Percentiles rank a stretch among this genome's conserved stretches.
Evolutionary conservation across 179 eudicot genomes (phyloP).

Genomic region (Drosera spatulata): DNA sequence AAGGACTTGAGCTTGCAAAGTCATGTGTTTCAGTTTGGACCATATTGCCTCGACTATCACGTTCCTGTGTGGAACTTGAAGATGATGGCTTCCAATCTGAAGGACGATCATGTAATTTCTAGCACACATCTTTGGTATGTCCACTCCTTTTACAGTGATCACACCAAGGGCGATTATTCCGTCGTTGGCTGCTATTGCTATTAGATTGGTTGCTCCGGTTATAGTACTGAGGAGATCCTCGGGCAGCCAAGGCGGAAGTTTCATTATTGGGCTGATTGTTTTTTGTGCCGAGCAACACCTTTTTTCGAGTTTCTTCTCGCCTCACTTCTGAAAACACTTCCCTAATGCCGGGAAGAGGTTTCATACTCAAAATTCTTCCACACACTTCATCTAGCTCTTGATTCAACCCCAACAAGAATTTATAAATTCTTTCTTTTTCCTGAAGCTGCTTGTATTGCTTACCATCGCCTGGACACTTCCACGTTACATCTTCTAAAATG

Average conservation of each 20-base stretch:
- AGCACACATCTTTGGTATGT: neutral
- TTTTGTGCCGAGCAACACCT: neutral
- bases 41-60: no score
- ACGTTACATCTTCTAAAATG: neutral
- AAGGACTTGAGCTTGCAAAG: no score
- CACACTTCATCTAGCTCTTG: constrained; percentile 4
- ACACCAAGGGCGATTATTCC: neutral
- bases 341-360: neutral
- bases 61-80: no score
- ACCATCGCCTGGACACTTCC: neutral
- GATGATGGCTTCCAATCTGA: constrained; percentile 3
- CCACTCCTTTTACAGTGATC: neutral
- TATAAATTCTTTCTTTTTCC: neutral
- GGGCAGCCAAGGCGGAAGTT: neutral
- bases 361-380: neutral
- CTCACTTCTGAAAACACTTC: neutral
- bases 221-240: neutral
- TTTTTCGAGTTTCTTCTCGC: constrained; percentile 1
- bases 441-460: neutral
- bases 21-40: no score
- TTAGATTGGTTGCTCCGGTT: no score
- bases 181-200: neutral
- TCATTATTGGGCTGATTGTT: neutral
- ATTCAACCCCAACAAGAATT: neutral
- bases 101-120: neutral